Evolutionary conservation across 345 rosid species (phyloP).

Genomic region (Citrus cavaleriei): DNA sequence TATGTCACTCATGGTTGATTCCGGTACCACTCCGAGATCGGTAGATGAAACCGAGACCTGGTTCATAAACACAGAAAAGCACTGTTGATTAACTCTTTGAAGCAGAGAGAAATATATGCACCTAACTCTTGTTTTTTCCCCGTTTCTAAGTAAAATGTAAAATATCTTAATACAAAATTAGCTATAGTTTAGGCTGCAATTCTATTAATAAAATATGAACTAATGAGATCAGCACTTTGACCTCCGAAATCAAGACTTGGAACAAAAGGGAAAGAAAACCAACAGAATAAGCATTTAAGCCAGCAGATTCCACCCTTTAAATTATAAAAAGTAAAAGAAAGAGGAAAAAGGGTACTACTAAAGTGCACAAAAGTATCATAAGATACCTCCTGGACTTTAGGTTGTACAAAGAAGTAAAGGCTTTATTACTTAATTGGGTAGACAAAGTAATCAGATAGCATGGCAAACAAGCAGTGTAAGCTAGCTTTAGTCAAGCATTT

Average conservation of each 20-base stretch:
- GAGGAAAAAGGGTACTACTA: not conserved
- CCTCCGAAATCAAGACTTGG: constrained; percentile 1
- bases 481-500: not conserved
- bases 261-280: constrained; percentile 1
- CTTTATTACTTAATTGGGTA: not conserved
- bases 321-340: constrained; percentile 13
- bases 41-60: constrained; percentile 73
- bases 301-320: constrained; percentile 6
- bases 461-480: not conserved
- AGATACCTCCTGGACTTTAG: not conserved
- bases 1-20: constrained; percentile 56
- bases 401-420: not conserved
- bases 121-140: not conserved
- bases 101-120: not conserved
- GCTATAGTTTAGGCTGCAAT: not conserved
- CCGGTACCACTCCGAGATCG: constrained; percentile 71
- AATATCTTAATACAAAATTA: not conserved
- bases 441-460: not conserved
- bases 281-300: not conserved
- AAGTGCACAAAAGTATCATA: constrained; percentile 14
- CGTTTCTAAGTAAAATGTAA: not conserved
- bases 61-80: not conserved
- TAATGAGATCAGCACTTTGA: not conserved
- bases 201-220: not conserved
- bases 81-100: not conserved